phyloP scores from a whole-genome alignment of 768 basidiomycete species.

The Tricholoma sp. region DNA sequence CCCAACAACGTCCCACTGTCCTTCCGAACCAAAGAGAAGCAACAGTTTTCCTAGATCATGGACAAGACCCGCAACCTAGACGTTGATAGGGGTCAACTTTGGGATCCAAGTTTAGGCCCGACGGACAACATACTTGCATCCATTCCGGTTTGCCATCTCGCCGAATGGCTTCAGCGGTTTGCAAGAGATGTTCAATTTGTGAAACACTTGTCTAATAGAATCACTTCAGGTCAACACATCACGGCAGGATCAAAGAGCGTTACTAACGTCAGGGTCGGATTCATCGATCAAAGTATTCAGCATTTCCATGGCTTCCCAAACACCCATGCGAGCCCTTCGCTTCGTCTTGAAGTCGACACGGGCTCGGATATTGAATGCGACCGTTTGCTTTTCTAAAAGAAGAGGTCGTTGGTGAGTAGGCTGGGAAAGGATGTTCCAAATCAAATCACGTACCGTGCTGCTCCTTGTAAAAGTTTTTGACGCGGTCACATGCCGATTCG shows the following conservation, averaged over 20 bases:
- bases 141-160: slow-evolving; percentile 85
- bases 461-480: slow-evolving; percentile 73
- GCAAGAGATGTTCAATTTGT: slow-evolving; percentile 88
- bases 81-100: background rate
- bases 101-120: background rate
- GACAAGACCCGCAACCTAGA: slow-evolving; percentile 64
- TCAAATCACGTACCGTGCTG: slow-evolving; percentile 57
- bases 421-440: too few species aligned
- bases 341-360: slow-evolving; percentile 69
- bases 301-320: slow-evolving; percentile 86
- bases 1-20: slow-evolving; percentile 95
- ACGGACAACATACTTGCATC: slow-evolving; percentile 55
- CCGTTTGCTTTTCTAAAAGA: slow-evolving; percentile 73
- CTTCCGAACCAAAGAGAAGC: slow-evolving; percentile 77
- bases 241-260: background rate
- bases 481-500: slow-evolving; percentile 70
- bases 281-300: slow-evolving; percentile 86
- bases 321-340: slow-evolving; percentile 68
- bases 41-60: slow-evolving; percentile 90
- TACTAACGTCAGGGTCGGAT: slow-evolving; percentile 79
- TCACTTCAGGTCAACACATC: background rate
- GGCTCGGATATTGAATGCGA: slow-evolving; percentile 76
- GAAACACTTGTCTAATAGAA: slow-evolving; percentile 56
- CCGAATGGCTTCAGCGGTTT: slow-evolving; percentile 88
- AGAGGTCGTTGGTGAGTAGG: background rate